Evolutionary conservation across 345 rosid species (phyloP).

Genomic region (Hibiscus trionum): DNA sequence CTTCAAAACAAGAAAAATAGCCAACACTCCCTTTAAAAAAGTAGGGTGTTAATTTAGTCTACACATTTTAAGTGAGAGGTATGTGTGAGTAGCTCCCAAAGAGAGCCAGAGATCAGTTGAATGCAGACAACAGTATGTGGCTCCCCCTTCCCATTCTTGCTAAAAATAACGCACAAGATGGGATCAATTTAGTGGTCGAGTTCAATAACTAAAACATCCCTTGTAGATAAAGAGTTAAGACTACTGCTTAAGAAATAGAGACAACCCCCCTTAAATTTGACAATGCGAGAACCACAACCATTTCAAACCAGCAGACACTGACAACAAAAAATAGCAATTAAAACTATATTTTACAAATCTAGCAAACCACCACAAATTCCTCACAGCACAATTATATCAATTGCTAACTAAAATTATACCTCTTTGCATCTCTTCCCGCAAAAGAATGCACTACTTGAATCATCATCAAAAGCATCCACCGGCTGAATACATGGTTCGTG

Average conservation of each 20-base stretch:
- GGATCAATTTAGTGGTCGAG: neutral
- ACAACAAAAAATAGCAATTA: neutral
- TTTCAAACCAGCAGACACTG: neutral
- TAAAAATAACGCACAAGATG: neutral
- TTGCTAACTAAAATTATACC: conserved; percentile 35
- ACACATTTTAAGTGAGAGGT: too few relatives aligned
- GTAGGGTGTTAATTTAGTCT: too few relatives aligned
- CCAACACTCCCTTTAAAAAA: neutral
- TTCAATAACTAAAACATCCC: neutral
- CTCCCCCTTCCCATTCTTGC: neutral
- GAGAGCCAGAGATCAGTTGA: neutral
- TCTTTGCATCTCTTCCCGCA: conserved; percentile 79
- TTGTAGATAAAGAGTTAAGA: neutral
- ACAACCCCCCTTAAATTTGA: neutral
- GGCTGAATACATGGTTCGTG: conserved; percentile 52
- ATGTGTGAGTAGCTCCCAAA: too few relatives aligned
- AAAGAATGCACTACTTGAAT: conserved; percentile 30
- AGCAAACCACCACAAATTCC: neutral
- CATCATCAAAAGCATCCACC: conserved; percentile 26
- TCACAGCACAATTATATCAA: neutral
- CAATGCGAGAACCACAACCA: neutral
- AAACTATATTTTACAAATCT: neutral
- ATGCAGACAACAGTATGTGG: neutral
- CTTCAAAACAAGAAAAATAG: neutral
- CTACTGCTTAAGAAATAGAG: neutral